Base-by-base conservation (phyloP, 2,329 filamentous ascomycete genomes). In the Scytalidium lignicola region DNA sequence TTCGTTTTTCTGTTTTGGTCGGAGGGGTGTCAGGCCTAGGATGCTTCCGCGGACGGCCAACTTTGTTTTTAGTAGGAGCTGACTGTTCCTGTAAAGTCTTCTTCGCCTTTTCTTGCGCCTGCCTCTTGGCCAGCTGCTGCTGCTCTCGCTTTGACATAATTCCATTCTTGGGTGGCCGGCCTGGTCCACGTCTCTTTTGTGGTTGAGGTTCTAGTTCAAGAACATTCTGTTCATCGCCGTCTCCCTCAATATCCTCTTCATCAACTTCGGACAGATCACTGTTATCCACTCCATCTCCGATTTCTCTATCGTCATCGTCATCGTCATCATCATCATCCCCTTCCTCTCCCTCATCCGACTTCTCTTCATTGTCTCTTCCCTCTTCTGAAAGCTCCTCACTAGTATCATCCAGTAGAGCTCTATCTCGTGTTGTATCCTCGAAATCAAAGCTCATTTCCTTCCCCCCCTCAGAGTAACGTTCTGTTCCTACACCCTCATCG, bases 101-200 rank as follows among this genome's bases (percentile, higher is more conserved):
- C 66, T 75, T 76, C 19, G 73, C 74, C 57, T 67, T 67, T 52
- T 78, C 76, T 54, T 74, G 67, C 53, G 78, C 77, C 51, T 76
- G 71, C 64, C 84, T 86, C 68, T 84, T 81, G 7, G 83, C 74
- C 43, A 82, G 65, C 15, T 37, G 32, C 17, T 81, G 74, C 56
- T 84, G 77, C 60, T 90, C 85, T 49, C 88, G 76, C 67, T 90
- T 90, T 1, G 87, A 91, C 81, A 90, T 88, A 62, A 90, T 78
- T 22, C 88, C 88, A 60, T 91, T 87, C 70, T 91, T 91, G 0
- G 88, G 88, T 18, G 88, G 88, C 47, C 88, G 74, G n/a, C 88
- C 88, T 9, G 88, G 88, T 13, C 88, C 88, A 57, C 87, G 82
- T 47, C 60, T 64, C 51, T 62, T 65, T 29, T 54, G 67, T 50